Conservation (phyloP, 768 basidiomycete genomes). For the Neoboletus magnificus region DNA sequence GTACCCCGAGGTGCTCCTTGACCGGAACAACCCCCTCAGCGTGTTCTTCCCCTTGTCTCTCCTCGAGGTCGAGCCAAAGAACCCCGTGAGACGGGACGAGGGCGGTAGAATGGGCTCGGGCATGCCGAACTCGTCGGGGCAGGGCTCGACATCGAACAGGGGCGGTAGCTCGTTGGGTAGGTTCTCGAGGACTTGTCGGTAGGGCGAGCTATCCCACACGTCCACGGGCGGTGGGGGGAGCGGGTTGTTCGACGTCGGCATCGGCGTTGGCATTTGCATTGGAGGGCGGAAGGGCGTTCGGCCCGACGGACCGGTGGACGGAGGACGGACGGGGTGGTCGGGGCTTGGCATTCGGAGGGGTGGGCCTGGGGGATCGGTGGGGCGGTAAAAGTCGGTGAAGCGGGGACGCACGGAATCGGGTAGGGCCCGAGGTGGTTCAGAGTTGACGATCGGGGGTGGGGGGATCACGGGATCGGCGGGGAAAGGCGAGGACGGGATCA, state of each 20-base stretch:
- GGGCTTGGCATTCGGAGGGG: background rate
- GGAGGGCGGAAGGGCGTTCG: constrained; percentile 11
- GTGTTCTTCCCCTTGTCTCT: constrained; percentile 36
- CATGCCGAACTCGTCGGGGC: background rate
- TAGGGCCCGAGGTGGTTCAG: constrained; percentile 5
- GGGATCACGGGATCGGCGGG: constrained; percentile 17
- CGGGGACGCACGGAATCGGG: constrained; percentile 19
- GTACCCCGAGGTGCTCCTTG: constrained; percentile 34
- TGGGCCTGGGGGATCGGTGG: constrained; percentile 7
- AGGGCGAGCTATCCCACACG: constrained; percentile 56
- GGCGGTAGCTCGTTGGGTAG: constrained; percentile 44
- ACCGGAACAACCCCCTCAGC: constrained; percentile 44
- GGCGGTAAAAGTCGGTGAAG: constrained; percentile 29
- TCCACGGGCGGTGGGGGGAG: constrained; percentile 63
- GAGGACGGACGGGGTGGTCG: constrained; percentile 7
- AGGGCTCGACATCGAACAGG: constrained; percentile 10
- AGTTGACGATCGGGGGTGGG: constrained; percentile 16
- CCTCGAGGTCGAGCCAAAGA: constrained; percentile 27
- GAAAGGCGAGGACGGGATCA: constrained; percentile 19
- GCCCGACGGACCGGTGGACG: constrained; percentile 1
- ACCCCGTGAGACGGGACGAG: constrained; percentile 14
- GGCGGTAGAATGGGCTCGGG: constrained; percentile 20
- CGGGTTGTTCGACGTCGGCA: constrained; percentile 41
- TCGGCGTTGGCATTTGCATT: constrained; percentile 4
- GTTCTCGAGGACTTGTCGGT: constrained; percentile 47